Evolutionary conservation across 2,329 filamentous ascomycete species (phyloP), one percentile per base, ranked within the genome.

Genomic region (Penicillium crustosum): DNA sequence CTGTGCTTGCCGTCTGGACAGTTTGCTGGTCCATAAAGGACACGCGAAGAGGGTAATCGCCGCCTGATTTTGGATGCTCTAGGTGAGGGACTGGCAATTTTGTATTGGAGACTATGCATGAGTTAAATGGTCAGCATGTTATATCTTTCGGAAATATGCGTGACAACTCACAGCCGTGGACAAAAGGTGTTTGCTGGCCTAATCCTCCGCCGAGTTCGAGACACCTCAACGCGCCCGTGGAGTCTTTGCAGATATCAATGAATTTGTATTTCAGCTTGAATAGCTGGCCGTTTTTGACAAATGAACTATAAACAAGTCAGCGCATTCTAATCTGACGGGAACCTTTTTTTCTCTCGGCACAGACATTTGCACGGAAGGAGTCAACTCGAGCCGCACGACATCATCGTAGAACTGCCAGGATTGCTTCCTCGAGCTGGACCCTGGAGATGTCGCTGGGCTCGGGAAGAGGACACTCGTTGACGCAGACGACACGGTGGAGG

Each of bases 11-110:
- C 5, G 71, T 71, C 41, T 77, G 76, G 0, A 78, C 68, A n/a
- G 74, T 77, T 58, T 78, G 76, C 29, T 77, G 73, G 23, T 78
- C 76, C 19, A 78, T 67, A 51, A 78, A 78, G 2, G 75, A 77
- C 9, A 78, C 67, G 27, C 75, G 70, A 6, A 75, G 69, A 4
- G 75, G 71, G 19, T 63, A 67, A 31, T 74, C 69, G 17, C 66
- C 62, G 12, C 66, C 66, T 15, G 71, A 66, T 58, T 74, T 75
- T 2, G 76, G 76, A 54, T 77, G 74, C 59, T 78, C 76, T 42
- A 78, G 64, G 55, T 78, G 76, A 15, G 76, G 76, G 25, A 78
- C 72, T 7, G 76, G 76, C 8, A 74, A 60, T 62, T 69, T 73
- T 2, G 69, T 73, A 35, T 71, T 70, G 7, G 72, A 66, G 56